These are phyloP conservation scores for Chrysosporium queenslandicum DNA, from an alignment of 2,329 filamentous ascomycete genomes.

Conservation along the genomic window DNA sequence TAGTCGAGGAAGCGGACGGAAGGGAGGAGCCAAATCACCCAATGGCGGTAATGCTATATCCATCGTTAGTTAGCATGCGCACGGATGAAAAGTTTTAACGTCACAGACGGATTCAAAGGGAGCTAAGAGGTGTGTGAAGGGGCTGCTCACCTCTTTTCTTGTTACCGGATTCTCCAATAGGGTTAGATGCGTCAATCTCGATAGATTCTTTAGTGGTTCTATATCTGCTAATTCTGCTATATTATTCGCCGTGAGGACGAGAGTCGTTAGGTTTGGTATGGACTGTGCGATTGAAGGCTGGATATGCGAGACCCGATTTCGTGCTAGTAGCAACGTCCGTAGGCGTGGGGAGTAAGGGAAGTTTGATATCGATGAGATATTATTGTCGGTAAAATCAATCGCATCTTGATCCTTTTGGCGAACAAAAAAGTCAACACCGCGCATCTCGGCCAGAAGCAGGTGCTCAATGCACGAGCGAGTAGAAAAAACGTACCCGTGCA, in stretches of 20 bases:
- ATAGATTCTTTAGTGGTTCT: constrained; percentile 62
- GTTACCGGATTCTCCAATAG: constrained; percentile 81
- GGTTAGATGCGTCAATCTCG: constrained; percentile 65
- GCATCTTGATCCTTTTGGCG: constrained; percentile 73
- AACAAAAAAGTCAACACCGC: constrained; percentile 8
- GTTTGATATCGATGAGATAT: constrained; percentile 79
- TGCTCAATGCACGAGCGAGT: background rate
- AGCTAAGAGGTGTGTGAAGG: too few species aligned
- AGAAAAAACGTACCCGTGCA: constrained; percentile 61
- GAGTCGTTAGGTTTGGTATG: constrained; percentile 69
- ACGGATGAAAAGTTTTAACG: too few species aligned
- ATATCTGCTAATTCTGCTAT: constrained; percentile 76
- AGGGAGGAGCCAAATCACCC: constrained; percentile 79
- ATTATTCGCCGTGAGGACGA: constrained; percentile 77
- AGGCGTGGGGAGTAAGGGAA: constrained; percentile 86
- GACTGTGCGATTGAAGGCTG: constrained; percentile 63
- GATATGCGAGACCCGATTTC: constrained; percentile 77
- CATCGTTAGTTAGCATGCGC: too few species aligned
- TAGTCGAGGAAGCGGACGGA: constrained; percentile 85
- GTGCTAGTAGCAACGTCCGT: constrained; percentile 74
- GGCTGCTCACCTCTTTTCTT: constrained; percentile 68
- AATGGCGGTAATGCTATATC: constrained; percentile 75
- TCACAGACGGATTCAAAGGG: too few species aligned
- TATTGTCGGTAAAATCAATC: constrained; percentile 98
- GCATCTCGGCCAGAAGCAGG: background rate